A percentile compares a stretch with the other conserved stretches of the same genome.
These are phyloP conservation scores for Stevia rebaudiana DNA, from an alignment of 140 eudicot species.

Conservation along the genomic window DNA sequence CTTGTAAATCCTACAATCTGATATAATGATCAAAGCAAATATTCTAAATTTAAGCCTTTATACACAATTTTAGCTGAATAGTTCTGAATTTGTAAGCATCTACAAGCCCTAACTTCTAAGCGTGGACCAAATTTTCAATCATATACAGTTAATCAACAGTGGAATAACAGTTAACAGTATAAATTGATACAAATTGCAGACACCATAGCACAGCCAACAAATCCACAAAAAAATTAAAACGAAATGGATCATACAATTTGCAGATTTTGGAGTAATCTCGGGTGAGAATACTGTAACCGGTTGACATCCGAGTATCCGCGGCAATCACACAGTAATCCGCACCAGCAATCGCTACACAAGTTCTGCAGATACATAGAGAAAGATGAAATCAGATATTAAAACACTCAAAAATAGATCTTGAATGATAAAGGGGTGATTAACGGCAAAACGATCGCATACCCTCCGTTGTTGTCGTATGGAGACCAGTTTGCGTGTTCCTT, in stretches of 20 bases:
- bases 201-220: background rate
- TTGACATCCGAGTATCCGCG: constrained; percentile 92
- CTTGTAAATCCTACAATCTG: background rate
- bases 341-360: constrained; percentile 91
- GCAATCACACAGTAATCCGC: constrained; percentile 96
- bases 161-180: background rate
- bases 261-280: constrained; percentile 94
- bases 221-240: background rate
- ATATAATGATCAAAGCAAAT: background rate
- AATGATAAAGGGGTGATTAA: background rate
- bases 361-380: constrained; percentile 37
- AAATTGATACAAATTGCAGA: background rate
- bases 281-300: constrained; percentile 94
- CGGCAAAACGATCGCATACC: constrained; percentile 30
- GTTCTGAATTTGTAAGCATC: background rate
- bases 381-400: background rate
- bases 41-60: background rate
- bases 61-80: background rate
- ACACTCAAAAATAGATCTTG: background rate
- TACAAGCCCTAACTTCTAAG: constrained; percentile 20
- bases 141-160: background rate
- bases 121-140: constrained; percentile 3
- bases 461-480: constrained; percentile 97
- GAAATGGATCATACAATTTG: constrained; percentile 49
- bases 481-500: constrained; percentile 92